Conservation (phyloP, 2,329 filamentous ascomycete species). For the Lachnellula hyalina region DNA sequence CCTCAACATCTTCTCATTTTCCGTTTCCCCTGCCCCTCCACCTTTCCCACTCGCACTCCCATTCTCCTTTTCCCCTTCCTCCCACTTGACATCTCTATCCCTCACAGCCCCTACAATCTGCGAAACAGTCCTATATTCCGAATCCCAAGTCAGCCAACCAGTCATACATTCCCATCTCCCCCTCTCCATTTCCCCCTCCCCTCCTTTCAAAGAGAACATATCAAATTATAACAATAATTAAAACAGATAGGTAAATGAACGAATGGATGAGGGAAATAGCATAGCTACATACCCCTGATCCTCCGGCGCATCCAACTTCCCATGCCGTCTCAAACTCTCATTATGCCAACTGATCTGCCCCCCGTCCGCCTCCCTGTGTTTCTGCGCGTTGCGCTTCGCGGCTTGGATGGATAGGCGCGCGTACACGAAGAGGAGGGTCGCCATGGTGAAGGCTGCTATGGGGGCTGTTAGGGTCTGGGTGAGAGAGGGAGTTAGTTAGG, state of each 20-base stretch:
- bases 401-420: slow-evolving; percentile 59
- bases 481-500: background rate
- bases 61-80: background rate
- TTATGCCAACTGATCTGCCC: slow-evolving; percentile 50
- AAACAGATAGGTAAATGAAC: too few relatives aligned
- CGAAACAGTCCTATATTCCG: slow-evolving; percentile 22
- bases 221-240: too few relatives aligned
- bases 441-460: slow-evolving; percentile 50
- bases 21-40: slow-evolving; percentile 15
- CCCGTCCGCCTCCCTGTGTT: slow-evolving; percentile 51
- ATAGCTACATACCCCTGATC: slow-evolving; percentile 17
- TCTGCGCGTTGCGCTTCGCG: slow-evolving; percentile 60
- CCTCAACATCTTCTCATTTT: slow-evolving; percentile 21
- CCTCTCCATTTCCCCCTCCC: too few relatives aligned
- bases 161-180: too few relatives aligned
- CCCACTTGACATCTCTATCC: slow-evolving; percentile 12
- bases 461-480: slow-evolving; percentile 40
- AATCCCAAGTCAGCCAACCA: too few relatives aligned
- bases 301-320: slow-evolving; percentile 37
- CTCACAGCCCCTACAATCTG: slow-evolving; percentile 23
- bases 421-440: slow-evolving; percentile 50
- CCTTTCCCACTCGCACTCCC: background rate
- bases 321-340: slow-evolving; percentile 49
- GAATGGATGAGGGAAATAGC: too few relatives aligned
- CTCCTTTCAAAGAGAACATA: too few relatives aligned